Base-by-base conservation (phyloP, 352 stramenopile genomes). In the Peronospora belbahrii region DNA sequence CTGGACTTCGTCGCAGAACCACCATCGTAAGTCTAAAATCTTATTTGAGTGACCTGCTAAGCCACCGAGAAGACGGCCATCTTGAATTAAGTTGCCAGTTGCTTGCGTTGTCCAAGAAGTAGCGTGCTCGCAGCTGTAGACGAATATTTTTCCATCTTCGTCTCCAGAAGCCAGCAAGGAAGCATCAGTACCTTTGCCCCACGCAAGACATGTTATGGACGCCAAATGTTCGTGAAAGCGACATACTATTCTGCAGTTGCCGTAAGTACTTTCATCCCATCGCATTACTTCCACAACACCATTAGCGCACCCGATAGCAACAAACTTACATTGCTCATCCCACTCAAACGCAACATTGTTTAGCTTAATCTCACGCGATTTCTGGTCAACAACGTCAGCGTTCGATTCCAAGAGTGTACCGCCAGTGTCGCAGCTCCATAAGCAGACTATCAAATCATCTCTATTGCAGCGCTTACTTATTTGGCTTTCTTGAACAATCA, bases 151-250 rank as follows among this genome's bases (percentile, higher is more conserved):
- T n/a, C 72, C 71, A 6, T 70, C 58, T 41, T 71, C 56, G 14
- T 51, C 51, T 2, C 70, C 71, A n/a, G 68, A 78, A 8, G 71
- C 72, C 11, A 85, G 44, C 27, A 82, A 40, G 2, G 17, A 15
- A 37, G 27, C 22, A 30, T 35, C 25, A 9, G 4, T 14, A 20
- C 34, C 32, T 20, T 34, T 51, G 7, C 56, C 48, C 78, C 78
- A 87, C 2, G 60, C 42, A n/a, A 86, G 4, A 6, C 55, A 42
- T 2, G 65, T 64, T 4, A 86, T 54, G 0, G 14, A 18, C 15
- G 85, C 69, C n/a, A 67, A 60, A 40, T 85, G 71, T 24, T 89
- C 74, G 24, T 85, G 71, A 40, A 74, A 62, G 6, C 41, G 59
- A 27, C 51, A 32, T 13, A 48, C 15, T 17, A 17, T 31, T 40